Evolutionary conservation across 108 stramenopile species (phyloP), one percentile per base, ranked within the genome.

Genomic region (Nitzschia palea): DNA sequence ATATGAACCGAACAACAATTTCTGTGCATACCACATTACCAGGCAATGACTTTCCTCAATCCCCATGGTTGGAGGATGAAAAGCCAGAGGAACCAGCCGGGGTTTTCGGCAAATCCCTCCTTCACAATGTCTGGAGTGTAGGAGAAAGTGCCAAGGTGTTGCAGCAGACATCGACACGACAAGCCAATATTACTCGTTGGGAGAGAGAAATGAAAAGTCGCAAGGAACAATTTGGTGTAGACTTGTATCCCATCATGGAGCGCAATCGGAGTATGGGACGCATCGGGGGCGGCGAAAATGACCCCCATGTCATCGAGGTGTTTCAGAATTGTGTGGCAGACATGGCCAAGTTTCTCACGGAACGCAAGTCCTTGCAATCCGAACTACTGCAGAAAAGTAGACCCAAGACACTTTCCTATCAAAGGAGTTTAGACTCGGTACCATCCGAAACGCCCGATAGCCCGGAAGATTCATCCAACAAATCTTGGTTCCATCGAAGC

Each of bases 251-350:
- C 1, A 28, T 64, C 0, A 64, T 64, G 62, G 62, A 64, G n/a
- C 20, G 62, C 5, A 30, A 64, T 64, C 62, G 62, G 32, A 64
- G 43, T 31, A 64, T 64, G 62, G 62, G 62, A 2, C 20, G 50
- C 1, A 28, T 32, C 8, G 37, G 42, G 14, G 62, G 62, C 8
- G 62, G 62, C 28, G 62, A 64, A 64, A 29, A 25, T 2, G 62
- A 64, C 0, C 62, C 62, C 8, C 40, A 64, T 15, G 37, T 64
- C 20, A 47, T 64, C 20, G 33, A 64, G 23, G 62, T 64, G 18
- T 64, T 48, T 31, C 22, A 36, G 1, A 48, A 32, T 50, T 64
- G 62, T 31, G 47, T 50, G 1, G 20, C 10, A 2, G 43, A 64
- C 31, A 64, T 64, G 29, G 12, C 47, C 12, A 22, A 15, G 22